Conservation (phyloP, 371 early-diverging fungal species). For the Mucor irregularis region DNA sequence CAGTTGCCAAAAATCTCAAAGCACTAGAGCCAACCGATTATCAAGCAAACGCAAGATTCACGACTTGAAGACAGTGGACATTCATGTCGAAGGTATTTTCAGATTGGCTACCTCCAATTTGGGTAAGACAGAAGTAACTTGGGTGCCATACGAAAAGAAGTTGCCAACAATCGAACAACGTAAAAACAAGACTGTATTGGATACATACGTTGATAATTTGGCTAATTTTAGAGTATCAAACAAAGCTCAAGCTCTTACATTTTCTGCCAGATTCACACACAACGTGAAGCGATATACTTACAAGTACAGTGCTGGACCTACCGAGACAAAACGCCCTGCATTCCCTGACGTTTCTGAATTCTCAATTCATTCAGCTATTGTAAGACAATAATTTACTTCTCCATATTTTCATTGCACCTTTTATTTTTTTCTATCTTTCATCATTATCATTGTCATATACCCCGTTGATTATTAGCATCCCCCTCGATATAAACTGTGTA, state of each 20-base stretch:
- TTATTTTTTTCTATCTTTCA: too few relatives aligned
- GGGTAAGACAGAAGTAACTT: neutral
- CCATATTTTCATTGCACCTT: too few relatives aligned
- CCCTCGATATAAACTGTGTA: too few relatives aligned
- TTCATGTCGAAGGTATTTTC: slow-evolving; percentile 11
- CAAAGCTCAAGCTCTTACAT: neutral
- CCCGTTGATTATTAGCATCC: too few relatives aligned
- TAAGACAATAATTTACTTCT: neutral
- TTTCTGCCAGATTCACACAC: neutral
- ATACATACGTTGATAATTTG: neutral
- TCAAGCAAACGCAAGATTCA: slow-evolving; percentile 1
- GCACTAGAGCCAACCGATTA: slow-evolving; percentile 4
- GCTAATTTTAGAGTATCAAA: neutral
- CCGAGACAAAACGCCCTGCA: neutral
- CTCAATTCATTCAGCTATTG: neutral
- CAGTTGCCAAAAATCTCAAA: slow-evolving; percentile 2
- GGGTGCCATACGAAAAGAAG: neutral
- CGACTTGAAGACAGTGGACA: slow-evolving; percentile 6
- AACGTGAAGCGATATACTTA: neutral
- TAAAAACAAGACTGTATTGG: neutral
- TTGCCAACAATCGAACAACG: neutral
- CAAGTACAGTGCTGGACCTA: neutral
- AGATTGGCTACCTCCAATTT: neutral
- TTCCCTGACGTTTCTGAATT: neutral
- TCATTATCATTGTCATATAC: too few relatives aligned